Conservation (phyloP, 306 rosid genomes). For the Medicago arabica region DNA sequence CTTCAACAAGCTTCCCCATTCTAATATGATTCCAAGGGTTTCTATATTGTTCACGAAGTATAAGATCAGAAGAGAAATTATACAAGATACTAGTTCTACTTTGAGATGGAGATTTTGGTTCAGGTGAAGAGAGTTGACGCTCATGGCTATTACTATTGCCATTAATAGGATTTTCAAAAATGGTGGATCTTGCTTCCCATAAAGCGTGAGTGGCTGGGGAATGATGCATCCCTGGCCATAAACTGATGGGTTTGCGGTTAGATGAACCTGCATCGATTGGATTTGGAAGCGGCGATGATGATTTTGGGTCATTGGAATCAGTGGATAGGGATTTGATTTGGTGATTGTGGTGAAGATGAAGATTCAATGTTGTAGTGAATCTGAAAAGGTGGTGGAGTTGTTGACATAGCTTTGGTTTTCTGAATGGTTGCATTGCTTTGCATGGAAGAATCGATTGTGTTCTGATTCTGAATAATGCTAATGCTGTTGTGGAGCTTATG, state of each 20-base stretch:
- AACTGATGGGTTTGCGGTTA: conserved; percentile 64
- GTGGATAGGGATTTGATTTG: conserved; percentile 4
- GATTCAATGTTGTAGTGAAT: conserved; percentile 34
- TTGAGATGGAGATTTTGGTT: conserved; percentile 54
- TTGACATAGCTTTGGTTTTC: conserved; percentile 14
- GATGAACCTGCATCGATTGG: conserved; percentile 74
- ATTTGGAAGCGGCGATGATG: neutral
- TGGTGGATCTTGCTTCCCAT: conserved; percentile 82
- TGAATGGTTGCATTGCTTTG: conserved; percentile 23
- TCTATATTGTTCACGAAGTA: conserved; percentile 79
- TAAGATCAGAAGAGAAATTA: conserved; percentile 68
- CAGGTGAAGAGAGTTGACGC: too few relatives aligned
- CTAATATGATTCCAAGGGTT: conserved; percentile 83
- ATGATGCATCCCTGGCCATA: conserved; percentile 81
- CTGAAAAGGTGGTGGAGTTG: conserved; percentile 20
- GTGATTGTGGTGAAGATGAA: neutral
- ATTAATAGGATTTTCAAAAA: conserved; percentile 44
- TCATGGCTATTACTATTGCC: neutral
- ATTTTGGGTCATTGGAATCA: conserved; percentile 33
- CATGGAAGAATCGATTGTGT: conserved; percentile 12
- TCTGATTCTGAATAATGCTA: neutral
- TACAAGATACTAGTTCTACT: conserved; percentile 73
- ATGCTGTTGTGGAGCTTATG: neutral
- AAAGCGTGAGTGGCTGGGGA: conserved; percentile 86
- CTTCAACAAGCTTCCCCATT: conserved; percentile 85